Conservation (phyloP, 2,329 filamentous ascomycete species). For the Annulohypoxylon truncatum region DNA sequence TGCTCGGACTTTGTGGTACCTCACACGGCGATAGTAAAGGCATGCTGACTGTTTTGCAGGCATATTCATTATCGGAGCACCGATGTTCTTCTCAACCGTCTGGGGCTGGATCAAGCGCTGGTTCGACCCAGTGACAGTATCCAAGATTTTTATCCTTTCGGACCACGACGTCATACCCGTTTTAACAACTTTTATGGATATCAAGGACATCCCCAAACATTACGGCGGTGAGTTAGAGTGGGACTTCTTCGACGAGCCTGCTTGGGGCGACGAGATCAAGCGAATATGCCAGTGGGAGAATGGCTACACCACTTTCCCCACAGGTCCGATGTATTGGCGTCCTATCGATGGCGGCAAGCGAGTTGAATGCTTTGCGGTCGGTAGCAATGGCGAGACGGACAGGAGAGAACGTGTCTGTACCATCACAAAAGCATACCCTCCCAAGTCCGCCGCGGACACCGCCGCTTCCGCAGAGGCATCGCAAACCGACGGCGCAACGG, state of each 20-base stretch:
- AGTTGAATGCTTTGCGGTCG: slow-evolving; percentile 66
- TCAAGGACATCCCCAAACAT: slow-evolving; percentile 84
- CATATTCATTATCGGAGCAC: slow-evolving; percentile 83
- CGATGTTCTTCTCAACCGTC: slow-evolving; percentile 89
- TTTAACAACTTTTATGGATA: slow-evolving; percentile 83
- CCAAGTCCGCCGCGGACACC: slow-evolving; percentile 37
- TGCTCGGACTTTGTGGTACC: background rate
- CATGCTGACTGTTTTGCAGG: slow-evolving; percentile 44
- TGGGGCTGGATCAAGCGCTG: slow-evolving; percentile 96
- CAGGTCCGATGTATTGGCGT: slow-evolving; percentile 69
- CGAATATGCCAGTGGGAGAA: slow-evolving; percentile 62
- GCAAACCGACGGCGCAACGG: slow-evolving; percentile 29
- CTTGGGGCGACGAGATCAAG: slow-evolving; percentile 57
- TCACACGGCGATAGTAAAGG: background rate
- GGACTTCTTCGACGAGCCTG: slow-evolving; percentile 81
- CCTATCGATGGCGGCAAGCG: slow-evolving; percentile 58
- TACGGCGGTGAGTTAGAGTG: slow-evolving; percentile 92
- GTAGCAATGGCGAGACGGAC: slow-evolving; percentile 58
- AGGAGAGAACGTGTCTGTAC: slow-evolving; percentile 63
- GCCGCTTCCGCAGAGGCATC: slow-evolving; percentile 27
- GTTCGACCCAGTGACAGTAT: slow-evolving; percentile 93
- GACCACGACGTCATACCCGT: slow-evolving; percentile 79
- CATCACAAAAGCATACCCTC: slow-evolving; percentile 58
- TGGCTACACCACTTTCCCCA: slow-evolving; percentile 64
- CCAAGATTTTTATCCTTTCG: slow-evolving; percentile 93